Conservation (phyloP, 2,329 filamentous ascomycete species). For the Venturia carpophila region DNA sequence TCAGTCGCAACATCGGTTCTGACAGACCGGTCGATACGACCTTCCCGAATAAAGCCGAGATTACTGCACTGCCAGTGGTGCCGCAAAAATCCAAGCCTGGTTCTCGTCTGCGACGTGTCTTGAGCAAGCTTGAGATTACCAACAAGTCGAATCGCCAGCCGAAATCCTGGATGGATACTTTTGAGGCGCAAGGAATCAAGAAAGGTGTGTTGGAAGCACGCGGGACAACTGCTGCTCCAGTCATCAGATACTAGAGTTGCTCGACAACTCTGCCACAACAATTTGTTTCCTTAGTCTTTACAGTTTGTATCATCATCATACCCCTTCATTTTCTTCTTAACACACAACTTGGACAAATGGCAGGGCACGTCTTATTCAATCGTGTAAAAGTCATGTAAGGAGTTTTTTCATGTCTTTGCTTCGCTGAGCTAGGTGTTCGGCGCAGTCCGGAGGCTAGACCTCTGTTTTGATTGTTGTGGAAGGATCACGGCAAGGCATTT, state of each 20-base stretch:
- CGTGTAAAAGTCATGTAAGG: neutral
- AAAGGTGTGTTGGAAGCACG: conserved; percentile 2
- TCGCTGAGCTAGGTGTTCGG: conserved; percentile 2
- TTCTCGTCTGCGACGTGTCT: conserved; percentile 12
- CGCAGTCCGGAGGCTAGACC: neutral
- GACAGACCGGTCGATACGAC: neutral
- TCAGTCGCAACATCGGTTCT: conserved; percentile 8
- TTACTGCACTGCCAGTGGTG: conserved; percentile 17
- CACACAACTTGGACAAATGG: neutral
- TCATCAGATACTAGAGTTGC: conserved; percentile 6
- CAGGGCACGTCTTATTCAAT: neutral
- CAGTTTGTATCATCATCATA: neutral
- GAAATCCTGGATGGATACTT: conserved; percentile 15
- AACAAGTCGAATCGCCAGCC: conserved; percentile 1
- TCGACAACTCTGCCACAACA: neutral
- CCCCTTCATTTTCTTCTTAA: neutral
- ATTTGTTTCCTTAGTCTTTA: neutral
- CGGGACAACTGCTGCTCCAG: conserved; percentile 1
- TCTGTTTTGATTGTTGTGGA: neutral
- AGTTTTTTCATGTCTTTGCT: neutral
- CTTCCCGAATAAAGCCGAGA: neutral
- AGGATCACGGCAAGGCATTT: neutral
- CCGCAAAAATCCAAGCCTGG: neutral
- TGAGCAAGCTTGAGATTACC: conserved; percentile 16
- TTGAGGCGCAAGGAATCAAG: conserved; percentile 10